Conservation (phyloP, 768 basidiomycete species). For the Tulasnella sp. region DNA sequence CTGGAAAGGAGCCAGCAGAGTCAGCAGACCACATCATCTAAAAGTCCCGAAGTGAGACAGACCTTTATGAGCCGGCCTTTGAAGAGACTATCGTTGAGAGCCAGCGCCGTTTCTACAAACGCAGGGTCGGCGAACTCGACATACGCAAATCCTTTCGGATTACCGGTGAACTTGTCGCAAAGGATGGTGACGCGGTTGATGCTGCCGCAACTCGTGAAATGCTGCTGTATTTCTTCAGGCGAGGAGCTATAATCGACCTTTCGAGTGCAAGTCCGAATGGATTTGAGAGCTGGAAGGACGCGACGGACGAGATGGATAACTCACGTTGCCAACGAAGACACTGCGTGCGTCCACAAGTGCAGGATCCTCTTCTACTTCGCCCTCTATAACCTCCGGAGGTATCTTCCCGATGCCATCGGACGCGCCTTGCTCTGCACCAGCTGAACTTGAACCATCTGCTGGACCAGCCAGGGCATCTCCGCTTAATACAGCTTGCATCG, state of each 20-base stretch:
- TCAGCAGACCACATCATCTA: neutral
- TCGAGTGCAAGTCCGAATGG: neutral
- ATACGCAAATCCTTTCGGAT: conserved; percentile 98
- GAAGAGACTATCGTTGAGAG: conserved; percentile 95
- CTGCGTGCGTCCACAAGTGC: conserved; percentile 72
- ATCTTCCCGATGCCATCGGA: neutral
- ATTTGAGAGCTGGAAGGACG: neutral
- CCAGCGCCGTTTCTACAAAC: conserved; percentile 79
- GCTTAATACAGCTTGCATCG: conserved; percentile 10
- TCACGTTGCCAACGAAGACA: conserved; percentile 91
- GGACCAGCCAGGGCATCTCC: conserved; percentile 4
- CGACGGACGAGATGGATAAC: conserved; percentile 25
- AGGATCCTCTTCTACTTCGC: conserved; percentile 60
- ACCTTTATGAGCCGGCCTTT: conserved; percentile 89
- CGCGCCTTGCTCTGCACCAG: conserved; percentile 47
- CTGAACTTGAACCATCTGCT: conserved; percentile 10
- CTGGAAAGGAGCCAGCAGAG: conserved; percentile 32
- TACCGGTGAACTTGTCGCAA: conserved; percentile 98
- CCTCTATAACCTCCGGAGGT: conserved; percentile 28
- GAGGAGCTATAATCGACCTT: conserved; percentile 97
- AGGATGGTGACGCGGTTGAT: conserved; percentile 99
- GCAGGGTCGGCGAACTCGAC: conserved; percentile 95
- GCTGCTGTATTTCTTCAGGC: conserved; percentile 94
- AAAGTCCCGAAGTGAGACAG: conserved; percentile 21
- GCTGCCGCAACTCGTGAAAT: conserved; percentile 94